phyloP scores from a whole-genome alignment of 495 filamentous ascomycete genomes.

The Daldinia concentrica region DNA sequence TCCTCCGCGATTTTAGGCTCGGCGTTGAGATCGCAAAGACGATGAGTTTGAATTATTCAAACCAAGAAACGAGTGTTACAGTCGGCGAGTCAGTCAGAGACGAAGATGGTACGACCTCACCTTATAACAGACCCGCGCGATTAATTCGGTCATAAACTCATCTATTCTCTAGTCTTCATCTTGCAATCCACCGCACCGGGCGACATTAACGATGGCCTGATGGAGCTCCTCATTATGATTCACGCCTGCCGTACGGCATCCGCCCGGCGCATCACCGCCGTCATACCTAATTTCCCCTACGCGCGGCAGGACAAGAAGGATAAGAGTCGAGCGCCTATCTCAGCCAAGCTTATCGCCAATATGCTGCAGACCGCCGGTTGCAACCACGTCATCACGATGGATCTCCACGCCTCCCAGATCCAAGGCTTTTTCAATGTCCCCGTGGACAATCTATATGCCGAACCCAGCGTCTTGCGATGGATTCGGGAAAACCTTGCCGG shows the following conservation, averaged over 20 bases:
- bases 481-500: conserved; percentile 87
- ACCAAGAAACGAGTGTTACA: conserved; percentile 96
- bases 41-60: conserved; percentile 94
- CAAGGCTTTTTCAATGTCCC: conserved; percentile 98
- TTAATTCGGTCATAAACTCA: conserved; percentile 24
- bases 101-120: conserved; percentile 76
- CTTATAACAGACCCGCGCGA: conserved; percentile 12
- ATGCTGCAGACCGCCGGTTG: conserved; percentile 95
- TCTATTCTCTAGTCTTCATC: conserved; percentile 74
- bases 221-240: conserved; percentile 99
- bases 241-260: conserved; percentile 97
- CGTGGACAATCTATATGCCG: conserved; percentile 96
- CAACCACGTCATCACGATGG: conserved; percentile 91
- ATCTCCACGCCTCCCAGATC: conserved; percentile 79
- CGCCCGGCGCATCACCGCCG: conserved; percentile 90
- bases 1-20: conserved; percentile 64
- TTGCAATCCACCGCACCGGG: conserved; percentile 94
- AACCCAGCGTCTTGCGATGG: conserved; percentile 90
- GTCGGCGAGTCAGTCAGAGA: conserved; percentile 97
- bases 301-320: conserved; percentile 99
- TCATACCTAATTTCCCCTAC: conserved; percentile 97
- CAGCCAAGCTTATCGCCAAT: conserved; percentile 93
- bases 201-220: conserved; percentile 97
- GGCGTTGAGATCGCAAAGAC: conserved; percentile 95
- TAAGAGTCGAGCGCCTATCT: conserved; percentile 86